Percentiles rank a stretch among this genome's conserved stretches.
Conservation (phyloP, 305 asterid genomes). For the Fraxinus platypoda region DNA sequence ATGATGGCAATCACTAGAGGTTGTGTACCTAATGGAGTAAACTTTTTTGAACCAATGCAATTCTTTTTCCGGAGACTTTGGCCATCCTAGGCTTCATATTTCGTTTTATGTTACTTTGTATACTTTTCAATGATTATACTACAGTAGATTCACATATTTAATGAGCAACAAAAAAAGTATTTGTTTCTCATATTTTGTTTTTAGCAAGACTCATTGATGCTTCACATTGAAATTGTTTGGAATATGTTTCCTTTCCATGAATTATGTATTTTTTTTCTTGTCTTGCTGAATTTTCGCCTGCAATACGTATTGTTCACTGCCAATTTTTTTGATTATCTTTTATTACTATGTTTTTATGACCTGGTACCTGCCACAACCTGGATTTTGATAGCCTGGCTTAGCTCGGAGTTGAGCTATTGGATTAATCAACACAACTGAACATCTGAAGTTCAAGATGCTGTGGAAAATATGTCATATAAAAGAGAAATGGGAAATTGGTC, state of each 20-base stretch:
- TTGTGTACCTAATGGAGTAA: not conserved
- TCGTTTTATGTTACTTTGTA: not conserved
- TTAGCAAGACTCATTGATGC: not conserved
- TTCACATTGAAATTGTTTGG: not conserved
- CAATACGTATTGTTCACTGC: not conserved
- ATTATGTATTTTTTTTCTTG: not conserved
- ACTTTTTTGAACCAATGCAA: not conserved
- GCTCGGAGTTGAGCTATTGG: not conserved
- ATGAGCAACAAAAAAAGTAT: not conserved
- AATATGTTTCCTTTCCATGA: not conserved
- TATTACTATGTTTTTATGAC: not conserved
- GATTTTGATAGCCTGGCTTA: not conserved
- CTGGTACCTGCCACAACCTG: not conserved
- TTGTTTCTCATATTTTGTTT: not conserved
- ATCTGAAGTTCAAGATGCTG: not conserved
- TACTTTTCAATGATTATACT: not conserved
- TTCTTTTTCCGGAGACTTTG: not conserved
- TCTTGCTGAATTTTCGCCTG: not conserved
- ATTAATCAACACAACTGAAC: not conserved
- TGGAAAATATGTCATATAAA: not conserved
- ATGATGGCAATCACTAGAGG: not conserved
- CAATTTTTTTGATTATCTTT: not conserved
- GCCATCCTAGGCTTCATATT: not conserved
- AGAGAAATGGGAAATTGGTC: not conserved
- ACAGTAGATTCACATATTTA: not conserved